Evolutionary conservation across 1,139 yeast species (phyloP).

Genomic region (Torulaspora pretoriensis): DNA sequence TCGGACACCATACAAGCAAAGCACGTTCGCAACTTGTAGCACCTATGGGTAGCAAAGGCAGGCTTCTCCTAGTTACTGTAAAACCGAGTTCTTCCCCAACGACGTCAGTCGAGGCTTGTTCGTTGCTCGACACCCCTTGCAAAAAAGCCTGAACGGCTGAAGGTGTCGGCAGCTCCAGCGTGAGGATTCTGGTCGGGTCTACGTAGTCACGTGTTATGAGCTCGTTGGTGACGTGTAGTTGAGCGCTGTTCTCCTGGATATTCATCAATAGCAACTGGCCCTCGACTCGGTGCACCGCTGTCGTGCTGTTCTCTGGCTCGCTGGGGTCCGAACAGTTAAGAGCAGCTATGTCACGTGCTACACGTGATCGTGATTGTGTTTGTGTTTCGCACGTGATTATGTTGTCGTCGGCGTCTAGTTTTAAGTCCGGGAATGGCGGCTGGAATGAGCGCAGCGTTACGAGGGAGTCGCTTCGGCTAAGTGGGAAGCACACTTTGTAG

Average conservation of each 20-base stretch:
- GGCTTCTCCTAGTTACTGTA: constrained; percentile 10
- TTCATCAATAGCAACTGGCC: constrained; percentile 13
- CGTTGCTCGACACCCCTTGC: not conserved
- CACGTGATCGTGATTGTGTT: not conserved
- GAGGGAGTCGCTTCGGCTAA: not conserved
- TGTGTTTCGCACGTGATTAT: not conserved
- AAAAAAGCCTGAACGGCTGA: constrained; percentile 18
- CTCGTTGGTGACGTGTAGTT: constrained; percentile 17
- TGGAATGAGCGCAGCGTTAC: not conserved
- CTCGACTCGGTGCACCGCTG: constrained; percentile 9
- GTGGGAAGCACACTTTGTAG: constrained; percentile 14
- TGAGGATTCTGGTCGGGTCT: constrained; percentile 19
- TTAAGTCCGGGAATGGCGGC: not conserved
- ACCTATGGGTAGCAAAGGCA: constrained; percentile 1
- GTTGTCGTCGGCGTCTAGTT: constrained; percentile 1
- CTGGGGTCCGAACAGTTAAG: constrained; percentile 1
- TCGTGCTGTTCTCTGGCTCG: not conserved
- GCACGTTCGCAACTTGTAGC: not conserved
- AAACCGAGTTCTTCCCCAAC: constrained; percentile 11
- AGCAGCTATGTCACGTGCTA: not conserved
- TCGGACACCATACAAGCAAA: constrained; percentile 23
- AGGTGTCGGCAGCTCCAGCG: constrained; percentile 15
- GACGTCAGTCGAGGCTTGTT: not conserved
- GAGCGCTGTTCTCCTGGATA: constrained; percentile 4
- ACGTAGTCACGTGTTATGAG: constrained; percentile 13